Base-by-base conservation (phyloP, 1,284 basidiomycete genomes). In the Fomes fomentarius region DNA sequence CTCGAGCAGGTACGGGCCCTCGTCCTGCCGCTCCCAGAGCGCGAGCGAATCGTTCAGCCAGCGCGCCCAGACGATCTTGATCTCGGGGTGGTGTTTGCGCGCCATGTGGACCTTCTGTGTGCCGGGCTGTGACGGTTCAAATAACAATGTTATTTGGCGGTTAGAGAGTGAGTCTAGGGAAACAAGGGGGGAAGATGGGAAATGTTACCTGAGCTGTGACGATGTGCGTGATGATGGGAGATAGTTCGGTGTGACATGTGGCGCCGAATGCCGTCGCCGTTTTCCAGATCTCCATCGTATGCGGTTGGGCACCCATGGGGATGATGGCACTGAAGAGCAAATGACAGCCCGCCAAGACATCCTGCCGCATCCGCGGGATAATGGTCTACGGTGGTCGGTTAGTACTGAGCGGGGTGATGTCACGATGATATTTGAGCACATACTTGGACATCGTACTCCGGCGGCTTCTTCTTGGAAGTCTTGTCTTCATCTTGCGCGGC, bases 271-370 rank as follows among this genome's bases (percentile, higher is more conserved):
- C 87, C 44, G 83, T 79, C 4, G 96, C 94, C 63, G 89, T 80
- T 55, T 84, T 81, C 96, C 96, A 98, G 47, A 94, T 85, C 61
- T 96, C 93, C 14, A 91, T 90, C 9, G 82, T 77, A 67, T 94
- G 88, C 25, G 93, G 89, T 56, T 76, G 76, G 8, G 84, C 85
- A 60, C 94, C 89, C 22, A 96, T 83, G 1, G 96, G 95, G 52
- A 98, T 95, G 40, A 99, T 86, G 48, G 93, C 92, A 0, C 96
- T 97, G 71, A 99, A 98, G 26, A 96, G 79, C 24, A 99, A 82
- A 63, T 89, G 83, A 40, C 89, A 83, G 22, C 89, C 93, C 24
- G 80, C 76, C 17, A 99, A 78, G 0, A 93, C 90, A 54, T 85
- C 79, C 21, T 78, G 69, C 57, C 97, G 92, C 69, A 96, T 81